Evolutionary conservation across 768 basidiomycete genomes (phyloP).

Genomic region (Lactifluus piperatus): DNA sequence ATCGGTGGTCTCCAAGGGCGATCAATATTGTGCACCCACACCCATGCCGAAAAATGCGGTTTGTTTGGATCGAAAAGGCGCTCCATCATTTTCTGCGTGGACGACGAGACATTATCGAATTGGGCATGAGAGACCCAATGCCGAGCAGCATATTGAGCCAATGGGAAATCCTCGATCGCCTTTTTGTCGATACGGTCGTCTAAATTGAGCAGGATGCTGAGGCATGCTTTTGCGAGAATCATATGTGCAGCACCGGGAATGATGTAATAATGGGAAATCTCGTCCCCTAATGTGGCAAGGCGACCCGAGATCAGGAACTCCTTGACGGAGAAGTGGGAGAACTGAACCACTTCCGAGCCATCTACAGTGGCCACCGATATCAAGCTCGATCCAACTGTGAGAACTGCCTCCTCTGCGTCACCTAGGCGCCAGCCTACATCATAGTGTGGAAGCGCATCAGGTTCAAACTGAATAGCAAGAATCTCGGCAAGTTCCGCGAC

Average conservation of each 20-base stretch:
- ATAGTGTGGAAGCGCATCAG: neutral
- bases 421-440: no score
- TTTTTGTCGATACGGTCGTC: no score
- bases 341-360: no score
- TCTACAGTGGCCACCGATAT: no score
- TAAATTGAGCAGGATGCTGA: no score
- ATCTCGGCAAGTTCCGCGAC: constrained; percentile 1
- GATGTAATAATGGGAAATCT: no score
- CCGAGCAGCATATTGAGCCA: neutral
- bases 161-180: no score
- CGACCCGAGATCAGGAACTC: constrained; percentile 3
- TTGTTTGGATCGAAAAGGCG: neutral
- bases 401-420: no score
- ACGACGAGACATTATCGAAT: neutral
- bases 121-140: neutral
- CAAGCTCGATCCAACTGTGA: no score
- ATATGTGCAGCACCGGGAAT: neutral
- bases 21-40: neutral
- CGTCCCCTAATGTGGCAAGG: neutral
- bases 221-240: neutral
- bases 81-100: neutral
- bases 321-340: no score
- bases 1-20: neutral
- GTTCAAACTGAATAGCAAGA: neutral
- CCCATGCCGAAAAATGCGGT: neutral